Conservation (phyloP, 768 basidiomycete species). For the Clitopilus passeckerianus region DNA sequence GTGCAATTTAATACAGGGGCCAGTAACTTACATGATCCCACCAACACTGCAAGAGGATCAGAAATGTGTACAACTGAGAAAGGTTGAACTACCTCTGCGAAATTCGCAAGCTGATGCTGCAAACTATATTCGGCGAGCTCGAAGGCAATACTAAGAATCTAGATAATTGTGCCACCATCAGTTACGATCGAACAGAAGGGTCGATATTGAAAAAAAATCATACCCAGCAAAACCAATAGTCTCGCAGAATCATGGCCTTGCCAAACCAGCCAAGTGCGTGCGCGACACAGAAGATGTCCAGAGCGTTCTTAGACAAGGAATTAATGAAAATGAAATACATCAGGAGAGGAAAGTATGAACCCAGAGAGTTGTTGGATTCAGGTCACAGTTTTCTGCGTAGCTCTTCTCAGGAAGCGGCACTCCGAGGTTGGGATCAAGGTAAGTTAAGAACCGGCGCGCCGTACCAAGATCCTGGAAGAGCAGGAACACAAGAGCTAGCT, state of each 20-base stretch:
- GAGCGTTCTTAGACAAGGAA: constrained; percentile 47
- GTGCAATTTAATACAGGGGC: neutral
- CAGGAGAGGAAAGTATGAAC: constrained; percentile 28
- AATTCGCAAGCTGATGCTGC: constrained; percentile 85
- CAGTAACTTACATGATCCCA: constrained; percentile 76
- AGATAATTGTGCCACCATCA: constrained; percentile 11
- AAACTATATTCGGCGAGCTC: constrained; percentile 87
- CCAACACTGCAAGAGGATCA: constrained; percentile 60
- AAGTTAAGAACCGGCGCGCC: constrained; percentile 73
- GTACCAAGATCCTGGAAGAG: constrained; percentile 81
- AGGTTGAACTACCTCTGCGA: constrained; percentile 62
- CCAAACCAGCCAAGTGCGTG: constrained; percentile 89
- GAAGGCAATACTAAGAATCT: constrained; percentile 87
- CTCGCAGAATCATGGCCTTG: constrained; percentile 84
- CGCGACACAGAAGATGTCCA: constrained; percentile 85
- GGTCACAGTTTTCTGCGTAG: constrained; percentile 76
- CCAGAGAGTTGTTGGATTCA: constrained; percentile 64
- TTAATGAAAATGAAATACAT: neutral
- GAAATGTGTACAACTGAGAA: constrained; percentile 5
- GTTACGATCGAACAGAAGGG: neutral
- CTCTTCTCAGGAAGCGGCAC: constrained; percentile 77
- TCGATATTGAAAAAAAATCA: constrained; percentile 10
- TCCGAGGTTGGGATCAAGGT: constrained; percentile 69
- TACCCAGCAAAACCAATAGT: constrained; percentile 96
- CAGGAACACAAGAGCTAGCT: constrained; percentile 76